Conservation (phyloP, 129 eudicot species). For the Flaveria robusta region DNA sequence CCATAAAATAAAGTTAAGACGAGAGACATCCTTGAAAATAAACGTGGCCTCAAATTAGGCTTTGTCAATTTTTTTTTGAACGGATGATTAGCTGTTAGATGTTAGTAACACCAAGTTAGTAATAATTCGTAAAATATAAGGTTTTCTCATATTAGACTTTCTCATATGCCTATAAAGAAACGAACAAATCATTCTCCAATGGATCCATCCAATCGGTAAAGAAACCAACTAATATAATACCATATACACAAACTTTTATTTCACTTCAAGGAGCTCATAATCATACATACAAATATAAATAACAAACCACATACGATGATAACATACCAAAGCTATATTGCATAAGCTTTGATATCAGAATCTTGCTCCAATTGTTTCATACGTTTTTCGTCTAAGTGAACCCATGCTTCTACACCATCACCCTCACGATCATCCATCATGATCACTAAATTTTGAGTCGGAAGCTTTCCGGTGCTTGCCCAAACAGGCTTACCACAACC, state of each 20-base stretch:
- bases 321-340: not conserved
- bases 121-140: no score
- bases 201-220: no score
- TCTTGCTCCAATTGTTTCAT: constrained; percentile 38
- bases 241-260: not conserved
- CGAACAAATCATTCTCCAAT: no score
- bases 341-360: constrained; percentile 33
- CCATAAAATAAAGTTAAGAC: no score
- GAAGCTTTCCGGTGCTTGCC: constrained; percentile 38
- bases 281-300: not conserved
- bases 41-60: no score
- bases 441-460: constrained; percentile 32
- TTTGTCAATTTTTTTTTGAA: no score
- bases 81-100: no score
- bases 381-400: constrained; percentile 39
- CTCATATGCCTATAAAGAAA: no score
- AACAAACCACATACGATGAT: not conserved
- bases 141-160: no score
- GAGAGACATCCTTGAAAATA: no score
- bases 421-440: constrained; percentile 36
- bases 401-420: constrained; percentile 53
- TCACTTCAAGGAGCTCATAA: constrained; percentile 11
- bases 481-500: constrained; percentile 45
- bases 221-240: no score
- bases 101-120: no score